Evolutionary conservation across 768 basidiomycete genomes (phyloP), one percentile per base, ranked within the genome.

Genomic region (Gymnopilus junonius): DNA sequence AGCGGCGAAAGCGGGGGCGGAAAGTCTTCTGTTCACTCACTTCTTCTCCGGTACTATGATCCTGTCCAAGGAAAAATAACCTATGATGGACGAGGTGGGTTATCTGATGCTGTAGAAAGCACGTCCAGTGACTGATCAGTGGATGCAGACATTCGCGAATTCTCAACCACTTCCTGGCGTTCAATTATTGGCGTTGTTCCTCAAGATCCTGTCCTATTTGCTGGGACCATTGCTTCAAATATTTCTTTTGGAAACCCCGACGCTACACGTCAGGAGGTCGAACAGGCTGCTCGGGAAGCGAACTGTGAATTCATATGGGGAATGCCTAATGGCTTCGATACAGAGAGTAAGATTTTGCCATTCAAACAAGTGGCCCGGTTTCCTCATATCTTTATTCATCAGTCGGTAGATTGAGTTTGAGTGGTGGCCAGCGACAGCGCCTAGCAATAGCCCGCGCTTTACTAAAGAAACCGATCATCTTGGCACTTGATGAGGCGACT

Each of bases 261-360:
- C 20, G 93, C 88, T 0, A 92, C 93, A 0, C 83, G 91, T 21
- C 88, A 89, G 66, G 87, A 97, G 62, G 92, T 98, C 21, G 94
- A 97, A 74, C 79, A 88, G 29, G 96, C 94, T 0, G 96, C 95
- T 0, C 82, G 91, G 20, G 86, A 93, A 62, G 97, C 97, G 2
- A 97, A 98, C 68, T 98, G 96, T 75, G 95, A 97, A 70, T 99
- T 97, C 71, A 89, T 98, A 6, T 94, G 94, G 91, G 90, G 92
- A 15, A 87, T 99, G 83, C 95, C 96, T 10, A 83, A 94, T 61
- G 95, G 95, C 0, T 97, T 97, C 69, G 96, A 97, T 68, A 98
- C 97, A 0, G 83, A 89, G 68, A 95, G 95, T 95, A 65, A 68
- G 92, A 63, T 23, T 53, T 43, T 55, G 14, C 23, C 7, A 31